Percentiles rank a stretch among this genome's conserved stretches.
Conservation (phyloP, 1,284 basidiomycete species). For the Ustilago trichophora region DNA sequence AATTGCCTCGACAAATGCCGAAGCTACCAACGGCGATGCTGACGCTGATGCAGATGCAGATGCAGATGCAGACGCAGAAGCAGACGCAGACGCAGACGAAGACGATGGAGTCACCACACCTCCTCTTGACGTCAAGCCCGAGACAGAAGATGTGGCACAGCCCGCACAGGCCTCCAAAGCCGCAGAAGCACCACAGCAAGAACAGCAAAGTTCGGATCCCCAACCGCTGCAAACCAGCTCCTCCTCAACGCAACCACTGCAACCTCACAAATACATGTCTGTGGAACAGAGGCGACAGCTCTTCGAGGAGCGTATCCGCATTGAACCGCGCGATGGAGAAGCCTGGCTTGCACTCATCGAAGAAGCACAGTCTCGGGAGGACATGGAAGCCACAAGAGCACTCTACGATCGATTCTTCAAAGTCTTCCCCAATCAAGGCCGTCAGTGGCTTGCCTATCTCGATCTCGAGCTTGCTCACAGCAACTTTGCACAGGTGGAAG, state of each 20-base stretch:
- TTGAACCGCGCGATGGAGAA: conserved; percentile 74
- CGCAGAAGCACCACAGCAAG: too few relatives aligned
- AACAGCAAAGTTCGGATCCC: neutral
- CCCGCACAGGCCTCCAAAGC: too few relatives aligned
- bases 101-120: too few relatives aligned
- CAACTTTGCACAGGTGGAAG: conserved; percentile 70
- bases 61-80: neutral
- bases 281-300: conserved; percentile 36
- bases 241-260: conserved; percentile 11
- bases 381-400: conserved; percentile 75
- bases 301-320: conserved; percentile 65
- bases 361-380: conserved; percentile 75
- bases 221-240: conserved; percentile 1
- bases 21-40: conserved; percentile 5
- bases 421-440: conserved; percentile 75
- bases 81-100: neutral
- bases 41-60: conserved; percentile 13
- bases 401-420: conserved; percentile 79
- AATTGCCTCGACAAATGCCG: too few relatives aligned
- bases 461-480: conserved; percentile 79
- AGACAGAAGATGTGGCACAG: conserved; percentile 13
- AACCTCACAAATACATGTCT: conserved; percentile 35
- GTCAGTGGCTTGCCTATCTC: conserved; percentile 73
- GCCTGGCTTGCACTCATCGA: conserved; percentile 77
- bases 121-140: conserved; percentile 5